Evolutionary conservation across 2,329 filamentous ascomycete species (phyloP).

Genomic region (Magnaporthales sp.): DNA sequence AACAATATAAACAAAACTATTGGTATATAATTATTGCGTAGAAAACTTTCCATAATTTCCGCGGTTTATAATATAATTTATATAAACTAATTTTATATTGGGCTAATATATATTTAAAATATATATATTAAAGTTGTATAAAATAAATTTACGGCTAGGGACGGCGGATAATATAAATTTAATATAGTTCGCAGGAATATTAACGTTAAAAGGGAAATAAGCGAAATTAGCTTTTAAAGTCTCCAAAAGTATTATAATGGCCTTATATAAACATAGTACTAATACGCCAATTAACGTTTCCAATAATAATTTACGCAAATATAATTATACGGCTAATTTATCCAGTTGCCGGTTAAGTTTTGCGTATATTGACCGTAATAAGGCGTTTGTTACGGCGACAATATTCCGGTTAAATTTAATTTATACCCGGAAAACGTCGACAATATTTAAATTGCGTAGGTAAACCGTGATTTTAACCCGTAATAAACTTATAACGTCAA

Average conservation of each 20-base stretch:
- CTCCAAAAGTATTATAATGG: neutral
- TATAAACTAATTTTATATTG: neutral
- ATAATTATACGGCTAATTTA: neutral
- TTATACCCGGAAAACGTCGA: too few relatives aligned
- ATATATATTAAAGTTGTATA: neutral
- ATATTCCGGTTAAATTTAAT: neutral
- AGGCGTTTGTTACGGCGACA: neutral
- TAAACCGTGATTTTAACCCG: too few relatives aligned
- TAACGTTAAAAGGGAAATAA: neutral
- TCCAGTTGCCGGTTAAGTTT: neutral
- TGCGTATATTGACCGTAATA: neutral
- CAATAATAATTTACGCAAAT: neutral
- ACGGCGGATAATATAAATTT: neutral
- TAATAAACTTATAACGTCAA: too few relatives aligned
- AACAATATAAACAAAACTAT: constrained; percentile 33
- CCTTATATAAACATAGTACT: neutral
- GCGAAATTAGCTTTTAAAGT: neutral
- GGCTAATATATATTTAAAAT: neutral
- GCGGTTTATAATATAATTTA: neutral
- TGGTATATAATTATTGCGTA: neutral
- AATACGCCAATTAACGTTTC: neutral
- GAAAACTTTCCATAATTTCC: neutral
- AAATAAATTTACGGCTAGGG: neutral
- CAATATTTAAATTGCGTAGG: too few relatives aligned
- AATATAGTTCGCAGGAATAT: neutral